Evolutionary conservation across 768 basidiomycete species (phyloP), one percentile per base, ranked within the genome.

Genomic region (Suillus lakei): DNA sequence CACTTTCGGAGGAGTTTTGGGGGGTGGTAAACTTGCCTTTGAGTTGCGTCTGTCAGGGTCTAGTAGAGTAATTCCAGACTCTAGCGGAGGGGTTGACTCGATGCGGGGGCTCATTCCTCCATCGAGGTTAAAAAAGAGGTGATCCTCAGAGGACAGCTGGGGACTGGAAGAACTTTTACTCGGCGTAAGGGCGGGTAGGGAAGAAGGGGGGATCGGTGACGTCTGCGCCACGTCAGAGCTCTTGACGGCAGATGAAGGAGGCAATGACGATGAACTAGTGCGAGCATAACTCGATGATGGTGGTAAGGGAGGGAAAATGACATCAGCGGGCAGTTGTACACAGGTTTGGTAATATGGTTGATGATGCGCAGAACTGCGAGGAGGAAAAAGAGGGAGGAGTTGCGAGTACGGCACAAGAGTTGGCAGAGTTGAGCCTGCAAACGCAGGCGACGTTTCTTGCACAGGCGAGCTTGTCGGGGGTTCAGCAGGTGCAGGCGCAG

Each of bases 231-330:
- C 62, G 2, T 72, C 66, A 1, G 67, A 67, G 38, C 67, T 70
- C 64, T 73, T 78, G 32, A 58, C 39, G 8, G 68, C 71, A 5
- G 75, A 71, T 9, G 70, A 71, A 44, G 73, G 69, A 10, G 71
- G 72, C 4, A 74, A 69, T 62, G 72, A 69, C 13, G 71, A 64
- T 15, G 38, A 13, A 6, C 50, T 64, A 5, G 76, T 62, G 1
- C 74, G 78, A 61, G 77, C 82, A 62, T 79, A 81, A 36, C 78
- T 78, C 21, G 82, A 81, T 4, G 81, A 79, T 6, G 87, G 78
- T 18, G 91, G 91, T 4, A 92, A 76, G 1, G 90, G 89, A 59
- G 91, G 91, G 74, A 92, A 92, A 39, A 92, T 86, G 36, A 91
- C 81, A 38, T 91, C 91, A 9, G 88, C 82, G 6, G 88, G 83